Evolutionary conservation across 306 rosid genomes (phyloP), one percentile per base, ranked within the genome.

Genomic region (Luffa aegyptiaca): DNA sequence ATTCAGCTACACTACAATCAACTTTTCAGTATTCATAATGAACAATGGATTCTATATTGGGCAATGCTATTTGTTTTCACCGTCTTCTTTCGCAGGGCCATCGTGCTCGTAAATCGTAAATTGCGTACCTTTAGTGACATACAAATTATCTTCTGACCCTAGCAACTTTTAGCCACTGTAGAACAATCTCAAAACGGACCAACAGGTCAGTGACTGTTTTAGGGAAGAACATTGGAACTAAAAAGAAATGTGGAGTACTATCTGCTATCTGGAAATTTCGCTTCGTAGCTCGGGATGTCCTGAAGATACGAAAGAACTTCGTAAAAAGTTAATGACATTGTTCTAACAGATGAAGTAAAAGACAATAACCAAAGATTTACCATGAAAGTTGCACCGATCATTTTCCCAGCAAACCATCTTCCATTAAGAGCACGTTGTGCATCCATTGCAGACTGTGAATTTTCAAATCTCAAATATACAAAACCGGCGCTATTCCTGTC

Each of bases 341-440:
- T 44, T 20, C 53, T 45, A 70, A 20, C 5, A 42, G 55, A 70
- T 44, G n/a, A 2, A 37, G n/a, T 10, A 41, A 69, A 20, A 26
- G 72, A 37, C 2, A 0, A 65, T 17, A 18, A 65, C 45, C 26
- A 37, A 48, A 45, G 58, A 72, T 12, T 55, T 88, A 94, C 98
- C 98, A 94, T 90, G 82, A 77, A 92, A 68, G 92, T 85, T 39
- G 98, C 96, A 17, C 92, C 91, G 56, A 95, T 93, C 97, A 95
- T 93, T 88, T 95, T 93, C 84, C 97, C 99, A 37, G 99, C 99
- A 88, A 95, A 95, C 99, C 99, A 95, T 88, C 99, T 87, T 71
- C 98, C 99, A 82, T 95, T 93, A 75, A 95, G 93, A 82, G 96
- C 90, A 46, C 87, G 88, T 58, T 93, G 97, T 31, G 99, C 92